Percentiles rank a stretch among this genome's conserved stretches.
phyloP scores from a whole-genome alignment of 805 yeast genomes.

The Candida nonsorbophila region DNA sequence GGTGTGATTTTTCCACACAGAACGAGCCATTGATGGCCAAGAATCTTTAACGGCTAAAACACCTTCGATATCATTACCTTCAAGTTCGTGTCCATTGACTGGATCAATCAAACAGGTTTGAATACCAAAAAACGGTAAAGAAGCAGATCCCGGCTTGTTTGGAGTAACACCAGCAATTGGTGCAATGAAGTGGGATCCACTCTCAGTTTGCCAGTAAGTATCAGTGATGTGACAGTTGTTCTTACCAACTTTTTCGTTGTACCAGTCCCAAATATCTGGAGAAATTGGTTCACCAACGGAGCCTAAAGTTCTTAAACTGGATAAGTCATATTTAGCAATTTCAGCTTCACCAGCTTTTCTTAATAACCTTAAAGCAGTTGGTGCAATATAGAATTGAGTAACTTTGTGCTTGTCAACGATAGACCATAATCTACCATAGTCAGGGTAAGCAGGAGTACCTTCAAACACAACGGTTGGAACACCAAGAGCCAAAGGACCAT shows the following conservation, averaged over 20 bases:
- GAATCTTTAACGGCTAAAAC: conserved; percentile 65
- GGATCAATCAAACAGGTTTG: conserved; percentile 72
- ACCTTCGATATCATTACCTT: conserved; percentile 73
- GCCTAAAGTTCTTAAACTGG: conserved; percentile 65
- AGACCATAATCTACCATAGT: conserved; percentile 75
- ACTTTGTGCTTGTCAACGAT: conserved; percentile 67
- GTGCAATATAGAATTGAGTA: conserved; percentile 80
- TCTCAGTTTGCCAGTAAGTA: conserved; percentile 89
- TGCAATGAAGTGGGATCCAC: conserved; percentile 74
- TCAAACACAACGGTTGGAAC: conserved; percentile 77
- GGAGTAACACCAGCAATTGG: conserved; percentile 74
- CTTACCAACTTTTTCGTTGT: conserved; percentile 65
- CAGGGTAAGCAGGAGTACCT: conserved; percentile 85
- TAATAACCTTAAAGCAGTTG: conserved; percentile 73
- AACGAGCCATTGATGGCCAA: conserved; percentile 86
- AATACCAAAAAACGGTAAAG: conserved; percentile 81
- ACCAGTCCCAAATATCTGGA: conserved; percentile 87
- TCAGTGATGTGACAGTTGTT: conserved; percentile 69
- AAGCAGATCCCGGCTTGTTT: conserved; percentile 81
- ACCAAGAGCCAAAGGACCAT: conserved; percentile 75
- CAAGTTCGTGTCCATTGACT: conserved; percentile 62
- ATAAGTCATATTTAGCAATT: conserved; percentile 56
- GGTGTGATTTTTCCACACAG: conserved; percentile 72
- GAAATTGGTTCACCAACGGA: conserved; percentile 87
- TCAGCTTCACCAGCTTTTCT: conserved; percentile 68